Conservation (phyloP, 495 filamentous ascomycete genomes). For the Immersiella caudata region DNA sequence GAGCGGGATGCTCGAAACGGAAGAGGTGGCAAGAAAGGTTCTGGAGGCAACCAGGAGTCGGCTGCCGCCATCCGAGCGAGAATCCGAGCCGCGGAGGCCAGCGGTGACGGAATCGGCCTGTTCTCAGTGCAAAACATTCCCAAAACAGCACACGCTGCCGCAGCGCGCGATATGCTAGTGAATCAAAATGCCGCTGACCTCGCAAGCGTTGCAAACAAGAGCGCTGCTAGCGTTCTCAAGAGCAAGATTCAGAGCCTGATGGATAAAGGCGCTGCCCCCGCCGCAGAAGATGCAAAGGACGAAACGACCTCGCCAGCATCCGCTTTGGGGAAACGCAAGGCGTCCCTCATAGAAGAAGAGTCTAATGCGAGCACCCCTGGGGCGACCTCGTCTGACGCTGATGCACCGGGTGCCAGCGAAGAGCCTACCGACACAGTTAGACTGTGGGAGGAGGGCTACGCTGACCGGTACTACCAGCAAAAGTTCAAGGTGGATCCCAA, state of each 20-base stretch:
- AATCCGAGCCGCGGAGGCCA: conserved; percentile 12
- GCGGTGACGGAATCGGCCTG: conserved; percentile 26
- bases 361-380: conserved; percentile 51
- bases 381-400: conserved; percentile 42
- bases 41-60: conserved; percentile 37
- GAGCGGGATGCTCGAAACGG: conserved; percentile 14
- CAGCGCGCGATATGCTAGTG: conserved; percentile 87
- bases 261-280: conserved; percentile 30
- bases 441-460: conserved; percentile 94
- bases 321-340: conserved; percentile 58
- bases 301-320: conserved; percentile 39
- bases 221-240: conserved; percentile 87
- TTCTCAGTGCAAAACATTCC: conserved; percentile 58
- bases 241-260: conserved; percentile 67
- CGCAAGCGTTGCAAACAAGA: conserved; percentile 88
- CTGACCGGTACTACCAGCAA: conserved; percentile 94
- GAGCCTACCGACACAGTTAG: conserved; percentile 76
- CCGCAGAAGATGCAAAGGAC: conserved; percentile 22
- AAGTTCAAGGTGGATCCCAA: conserved; percentile 88
- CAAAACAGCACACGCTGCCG: conserved; percentile 58
- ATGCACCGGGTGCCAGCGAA: conserved; percentile 56
- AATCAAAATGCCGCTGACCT: conserved; percentile 75
- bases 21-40: background rate
- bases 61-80: conserved; percentile 12
- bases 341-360: conserved; percentile 62